These are phyloP conservation scores for Acrodontium crateriforme DNA, from an alignment of 2,329 filamentous ascomycete genomes.

Conservation along the genomic window DNA sequence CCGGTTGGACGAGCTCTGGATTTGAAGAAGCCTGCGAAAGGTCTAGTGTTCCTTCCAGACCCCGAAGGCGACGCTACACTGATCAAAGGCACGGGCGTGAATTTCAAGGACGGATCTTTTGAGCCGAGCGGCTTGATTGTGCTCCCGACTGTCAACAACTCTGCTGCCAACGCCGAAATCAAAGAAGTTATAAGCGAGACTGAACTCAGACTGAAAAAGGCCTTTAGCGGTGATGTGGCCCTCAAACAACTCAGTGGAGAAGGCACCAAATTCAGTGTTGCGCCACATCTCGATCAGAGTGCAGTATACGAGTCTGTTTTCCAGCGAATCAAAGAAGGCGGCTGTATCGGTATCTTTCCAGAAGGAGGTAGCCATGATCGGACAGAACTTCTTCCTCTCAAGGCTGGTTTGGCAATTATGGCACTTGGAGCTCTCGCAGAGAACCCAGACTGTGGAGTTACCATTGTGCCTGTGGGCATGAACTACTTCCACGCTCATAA, in stretches of 20 bases:
- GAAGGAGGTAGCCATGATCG: conserved; percentile 94
- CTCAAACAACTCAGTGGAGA: conserved; percentile 65
- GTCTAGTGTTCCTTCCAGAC: conserved; percentile 78
- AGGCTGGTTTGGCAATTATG: conserved; percentile 97
- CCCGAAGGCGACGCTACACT: conserved; percentile 72
- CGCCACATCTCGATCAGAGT: conserved; percentile 87
- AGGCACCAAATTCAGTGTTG: conserved; percentile 73
- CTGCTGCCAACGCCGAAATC: conserved; percentile 71
- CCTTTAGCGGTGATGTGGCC: conserved; percentile 65
- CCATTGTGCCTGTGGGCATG: conserved; percentile 95
- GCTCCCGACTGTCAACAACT: conserved; percentile 69
- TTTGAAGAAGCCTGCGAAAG: conserved; percentile 62
- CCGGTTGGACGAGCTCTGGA: conserved; percentile 91
- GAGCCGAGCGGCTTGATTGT: conserved; percentile 74
- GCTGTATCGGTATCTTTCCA: conserved; percentile 91
- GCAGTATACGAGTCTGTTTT: conserved; percentile 92
- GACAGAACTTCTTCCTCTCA: conserved; percentile 78
- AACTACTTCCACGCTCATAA: conserved; percentile 99
- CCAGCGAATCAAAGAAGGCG: conserved; percentile 62
- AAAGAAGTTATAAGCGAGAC: conserved; percentile 65
- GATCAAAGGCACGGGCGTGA: conserved; percentile 64
- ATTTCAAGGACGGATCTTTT: conserved; percentile 56
- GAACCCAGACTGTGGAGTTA: conserved; percentile 73
- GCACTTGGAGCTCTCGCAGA: conserved; percentile 78
- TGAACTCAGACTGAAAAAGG: conserved; percentile 73